phyloP scores from a whole-genome alignment of 345 rosid species.

The Citrus sinensis region DNA sequence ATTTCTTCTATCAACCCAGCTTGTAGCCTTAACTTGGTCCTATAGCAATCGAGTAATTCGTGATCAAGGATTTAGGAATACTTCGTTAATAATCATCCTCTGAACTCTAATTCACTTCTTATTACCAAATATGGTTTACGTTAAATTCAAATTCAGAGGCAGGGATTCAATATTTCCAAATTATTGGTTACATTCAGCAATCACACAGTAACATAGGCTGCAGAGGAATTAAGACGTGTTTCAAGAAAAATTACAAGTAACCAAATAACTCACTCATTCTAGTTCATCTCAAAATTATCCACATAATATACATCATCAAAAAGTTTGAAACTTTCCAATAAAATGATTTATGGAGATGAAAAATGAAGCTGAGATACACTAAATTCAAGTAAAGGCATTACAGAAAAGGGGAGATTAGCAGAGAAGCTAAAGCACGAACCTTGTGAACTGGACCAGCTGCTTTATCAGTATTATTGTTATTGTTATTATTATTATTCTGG shows the following conservation, averaged over 20 bases:
- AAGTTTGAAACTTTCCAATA: background rate
- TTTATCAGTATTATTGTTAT: background rate
- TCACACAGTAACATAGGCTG: background rate
- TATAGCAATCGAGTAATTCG: background rate
- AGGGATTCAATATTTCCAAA: background rate
- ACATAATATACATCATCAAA: background rate
- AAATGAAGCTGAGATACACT: background rate
- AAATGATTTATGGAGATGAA: background rate
- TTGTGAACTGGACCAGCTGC: slow-evolving; percentile 13
- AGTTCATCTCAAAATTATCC: background rate
- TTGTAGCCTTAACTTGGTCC: background rate
- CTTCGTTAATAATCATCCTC: background rate
- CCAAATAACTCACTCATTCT: background rate
- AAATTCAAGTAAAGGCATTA: background rate
- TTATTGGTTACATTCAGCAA: background rate
- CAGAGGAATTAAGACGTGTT: background rate
- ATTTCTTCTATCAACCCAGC: background rate
- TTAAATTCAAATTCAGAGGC: background rate
- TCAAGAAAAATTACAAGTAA: background rate
- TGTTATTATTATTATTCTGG: background rate
- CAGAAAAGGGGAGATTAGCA: background rate
- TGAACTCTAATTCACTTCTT: background rate
- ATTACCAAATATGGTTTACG: background rate
- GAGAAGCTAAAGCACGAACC: slow-evolving; percentile 14
- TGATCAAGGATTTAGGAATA: background rate